Evolutionary conservation across 1,139 yeast species (phyloP), one percentile per base, ranked within the genome.

Genomic region (Yamadazyma blattariae): DNA sequence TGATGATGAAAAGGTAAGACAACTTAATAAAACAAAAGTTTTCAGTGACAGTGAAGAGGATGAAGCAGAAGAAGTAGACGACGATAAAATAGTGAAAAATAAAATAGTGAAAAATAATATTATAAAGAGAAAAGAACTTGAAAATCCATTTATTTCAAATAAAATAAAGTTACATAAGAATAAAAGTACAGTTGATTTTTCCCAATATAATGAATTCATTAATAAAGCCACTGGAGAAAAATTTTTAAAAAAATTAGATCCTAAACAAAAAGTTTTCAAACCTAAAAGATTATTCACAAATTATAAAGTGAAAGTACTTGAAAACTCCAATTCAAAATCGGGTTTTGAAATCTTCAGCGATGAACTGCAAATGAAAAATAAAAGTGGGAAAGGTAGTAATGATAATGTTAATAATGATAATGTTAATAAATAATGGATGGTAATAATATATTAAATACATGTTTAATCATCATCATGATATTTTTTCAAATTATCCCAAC

Each of bases 401-500:
- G 21, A 9, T 19, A 19, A 19, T 9, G 9, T 19, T 7, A 9
- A 19, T 7, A n/a, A n/a, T n/a, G n/a, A n/a, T n/a, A n/a, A n/a
- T n/a, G n/a, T n/a, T n/a, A n/a, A n/a, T n/a, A n/a, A n/a, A n/a
- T n/a, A n/a, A n/a, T n/a, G n/a, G n/a, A n/a, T n/a, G n/a, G n/a
- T n/a, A 17, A 17, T 17, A 22, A 22, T 21, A 13, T 21, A 29
- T 29, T 20, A 16, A 10, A 22, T 6, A 22, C 24, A 22, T 5
- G 5, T 7, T 15, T 11, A 28, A 8, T 20, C 28, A 19, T 29
- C 25, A 25, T 46, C 42, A 33, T 55, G 55, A 41, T 58, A 69
- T 46, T 64, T 67, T 38, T 60, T 57, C 36, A 70, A 49, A 40
- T 70, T 70, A 38, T 68, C 75, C 76, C 75, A 70, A 2, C 69